phyloP scores from a whole-genome alignment of 148 eudicot species.

The Rhododendron mucronatum region DNA sequence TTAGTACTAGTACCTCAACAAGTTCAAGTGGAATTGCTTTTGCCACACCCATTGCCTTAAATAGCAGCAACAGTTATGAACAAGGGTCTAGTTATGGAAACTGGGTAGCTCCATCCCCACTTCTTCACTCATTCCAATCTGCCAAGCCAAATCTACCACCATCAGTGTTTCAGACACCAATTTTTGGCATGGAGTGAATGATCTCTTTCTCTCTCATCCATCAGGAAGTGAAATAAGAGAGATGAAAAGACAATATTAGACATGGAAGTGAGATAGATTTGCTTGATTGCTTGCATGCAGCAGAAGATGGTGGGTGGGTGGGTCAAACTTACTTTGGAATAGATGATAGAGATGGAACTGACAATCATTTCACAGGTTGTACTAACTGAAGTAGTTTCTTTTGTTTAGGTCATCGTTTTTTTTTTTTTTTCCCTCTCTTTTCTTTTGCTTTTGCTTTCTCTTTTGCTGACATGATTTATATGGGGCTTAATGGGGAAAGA shows the following conservation, averaged over 20 bases:
- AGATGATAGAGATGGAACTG: slow-evolving; percentile 17
- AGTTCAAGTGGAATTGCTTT: slow-evolving; percentile 8
- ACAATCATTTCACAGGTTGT: slow-evolving; percentile 31
- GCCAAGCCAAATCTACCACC: slow-evolving; percentile 25
- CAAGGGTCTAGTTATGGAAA: slow-evolving; percentile 24
- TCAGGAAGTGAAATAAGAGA: slow-evolving; percentile 10
- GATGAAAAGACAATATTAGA: background rate
- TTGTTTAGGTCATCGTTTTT: background rate
- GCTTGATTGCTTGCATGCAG: background rate
- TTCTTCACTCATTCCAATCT: slow-evolving; percentile 32
- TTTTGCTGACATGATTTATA: slow-evolving; percentile 15
- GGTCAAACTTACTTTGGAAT: background rate
- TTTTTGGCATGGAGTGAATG: slow-evolving; percentile 68
- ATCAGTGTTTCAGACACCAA: slow-evolving; percentile 55
- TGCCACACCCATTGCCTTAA: slow-evolving; percentile 23
- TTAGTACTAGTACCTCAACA: background rate
- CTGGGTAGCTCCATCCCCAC: slow-evolving; percentile 41
- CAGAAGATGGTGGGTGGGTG: background rate
- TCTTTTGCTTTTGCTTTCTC: slow-evolving; percentile 5
- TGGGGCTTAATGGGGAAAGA: slow-evolving; percentile 10
- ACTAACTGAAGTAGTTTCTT: slow-evolving; percentile 10
- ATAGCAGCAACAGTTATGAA: slow-evolving; percentile 6
- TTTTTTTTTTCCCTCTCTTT: background rate
- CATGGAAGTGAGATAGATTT: background rate
- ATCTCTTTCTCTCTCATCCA: background rate